A percentile compares a stretch with the other conserved stretches of the same genome.
phyloP scores from a whole-genome alignment of 495 filamentous ascomycete species.

The Penicillium pancosmium region DNA sequence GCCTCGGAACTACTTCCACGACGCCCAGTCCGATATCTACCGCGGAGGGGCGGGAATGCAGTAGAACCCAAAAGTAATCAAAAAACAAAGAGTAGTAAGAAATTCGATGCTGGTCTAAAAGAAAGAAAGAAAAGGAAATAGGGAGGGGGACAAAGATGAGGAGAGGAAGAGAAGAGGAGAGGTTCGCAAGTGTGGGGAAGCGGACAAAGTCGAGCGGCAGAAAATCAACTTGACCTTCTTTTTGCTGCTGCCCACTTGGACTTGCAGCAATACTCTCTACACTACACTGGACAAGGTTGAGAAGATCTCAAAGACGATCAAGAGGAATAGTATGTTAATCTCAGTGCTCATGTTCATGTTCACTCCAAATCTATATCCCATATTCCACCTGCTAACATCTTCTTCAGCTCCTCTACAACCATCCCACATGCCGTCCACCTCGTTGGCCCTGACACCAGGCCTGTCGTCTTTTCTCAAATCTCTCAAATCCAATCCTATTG shows the following conservation, averaged over 20 bases:
- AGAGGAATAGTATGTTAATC: background rate
- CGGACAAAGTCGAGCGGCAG: slow-evolving; percentile 34
- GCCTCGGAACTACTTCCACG: slow-evolving; percentile 38
- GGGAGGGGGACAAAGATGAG: slow-evolving; percentile 13
- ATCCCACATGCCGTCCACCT: slow-evolving; percentile 54
- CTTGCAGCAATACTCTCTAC: too few relatives aligned
- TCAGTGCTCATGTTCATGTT: too few relatives aligned
- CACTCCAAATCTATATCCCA: too few relatives aligned
- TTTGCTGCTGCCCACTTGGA: background rate
- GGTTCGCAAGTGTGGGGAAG: slow-evolving; percentile 33
- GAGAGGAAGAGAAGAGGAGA: slow-evolving; percentile 12
- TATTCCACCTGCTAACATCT: background rate
- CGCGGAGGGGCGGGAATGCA: slow-evolving; percentile 4
- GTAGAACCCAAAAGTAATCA: slow-evolving; percentile 4
- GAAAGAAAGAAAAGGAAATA: slow-evolving; percentile 1
- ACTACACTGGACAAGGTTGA: too few relatives aligned
- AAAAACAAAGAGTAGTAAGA: background rate
- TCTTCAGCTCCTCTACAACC: slow-evolving; percentile 1
- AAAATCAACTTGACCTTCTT: slow-evolving; percentile 21
- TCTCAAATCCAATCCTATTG: slow-evolving; percentile 69
- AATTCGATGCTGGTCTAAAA: background rate
- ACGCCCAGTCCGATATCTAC: slow-evolving; percentile 24
- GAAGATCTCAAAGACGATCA: too few relatives aligned
- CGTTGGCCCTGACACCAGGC: slow-evolving; percentile 61
- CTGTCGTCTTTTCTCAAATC: slow-evolving; percentile 76